A percentile compares a stretch with the other conserved stretches of the same genome.
Evolutionary conservation across 1,139 yeast species (phyloP).

Genomic region (Wickerhamomyces sp.): DNA sequence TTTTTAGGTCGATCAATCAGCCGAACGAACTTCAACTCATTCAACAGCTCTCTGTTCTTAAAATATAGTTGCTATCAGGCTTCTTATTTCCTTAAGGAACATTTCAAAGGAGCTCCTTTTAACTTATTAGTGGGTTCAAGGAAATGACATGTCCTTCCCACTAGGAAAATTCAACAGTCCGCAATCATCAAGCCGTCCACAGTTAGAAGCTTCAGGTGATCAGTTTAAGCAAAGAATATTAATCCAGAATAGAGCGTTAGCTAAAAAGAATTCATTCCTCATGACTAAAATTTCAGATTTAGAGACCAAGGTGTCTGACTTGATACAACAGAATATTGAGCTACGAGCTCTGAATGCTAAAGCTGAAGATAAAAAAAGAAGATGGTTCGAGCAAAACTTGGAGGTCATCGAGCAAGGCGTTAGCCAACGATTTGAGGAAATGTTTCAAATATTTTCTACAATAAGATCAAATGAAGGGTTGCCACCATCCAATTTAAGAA

Average conservation of each 20-base stretch:
- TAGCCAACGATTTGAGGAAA: slow-evolving; percentile 39
- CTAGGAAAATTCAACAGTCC: slow-evolving; percentile 17
- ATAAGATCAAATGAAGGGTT: slow-evolving; percentile 34
- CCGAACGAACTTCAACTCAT: background rate
- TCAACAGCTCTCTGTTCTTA: too few relatives aligned
- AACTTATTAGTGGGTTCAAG: background rate
- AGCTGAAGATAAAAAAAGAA: slow-evolving; percentile 28
- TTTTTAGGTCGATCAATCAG: too few relatives aligned
- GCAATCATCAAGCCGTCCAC: slow-evolving; percentile 5
- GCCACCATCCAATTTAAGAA: slow-evolving; percentile 17
- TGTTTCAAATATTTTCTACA: slow-evolving; percentile 36
- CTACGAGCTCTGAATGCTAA: slow-evolving; percentile 33
- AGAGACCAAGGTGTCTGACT: slow-evolving; percentile 43
- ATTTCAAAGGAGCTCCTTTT: background rate
- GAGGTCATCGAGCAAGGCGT: slow-evolving; percentile 37
- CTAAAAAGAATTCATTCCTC: slow-evolving; percentile 50
- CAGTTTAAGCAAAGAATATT: slow-evolving; percentile 27
- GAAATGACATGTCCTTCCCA: slow-evolving; percentile 21
- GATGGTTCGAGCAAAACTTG: slow-evolving; percentile 32
- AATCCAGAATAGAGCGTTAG: slow-evolving; percentile 49
- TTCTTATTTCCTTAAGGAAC: too few relatives aligned
- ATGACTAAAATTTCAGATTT: slow-evolving; percentile 45
- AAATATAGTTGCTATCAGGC: too few relatives aligned
- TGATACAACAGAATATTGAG: slow-evolving; percentile 43
- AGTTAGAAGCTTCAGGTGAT: slow-evolving; percentile 8